A percentile compares a stretch with the other conserved stretches of the same genome.
phyloP scores from a whole-genome alignment of 805 yeast species.

The Saccharomycopsis guyanensis region DNA sequence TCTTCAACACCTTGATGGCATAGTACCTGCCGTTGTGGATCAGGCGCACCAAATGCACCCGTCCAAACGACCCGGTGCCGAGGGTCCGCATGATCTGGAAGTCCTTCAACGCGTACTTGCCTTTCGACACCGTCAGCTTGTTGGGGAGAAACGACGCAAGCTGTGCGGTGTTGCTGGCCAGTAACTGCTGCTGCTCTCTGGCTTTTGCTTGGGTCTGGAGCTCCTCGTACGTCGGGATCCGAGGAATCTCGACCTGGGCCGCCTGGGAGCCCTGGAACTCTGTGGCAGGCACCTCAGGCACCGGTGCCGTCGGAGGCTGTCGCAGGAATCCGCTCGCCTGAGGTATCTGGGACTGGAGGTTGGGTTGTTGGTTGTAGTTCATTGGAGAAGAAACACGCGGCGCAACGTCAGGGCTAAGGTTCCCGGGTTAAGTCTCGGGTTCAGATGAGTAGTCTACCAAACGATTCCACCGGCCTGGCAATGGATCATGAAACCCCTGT shows the following conservation, averaged over 20 bases:
- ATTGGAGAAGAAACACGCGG: too few relatives aligned
- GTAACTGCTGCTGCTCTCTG: slow-evolving; percentile 17
- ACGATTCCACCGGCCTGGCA: too few relatives aligned
- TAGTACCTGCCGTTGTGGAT: slow-evolving; percentile 87
- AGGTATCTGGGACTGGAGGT: too few relatives aligned
- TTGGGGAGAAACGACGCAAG: slow-evolving; percentile 19
- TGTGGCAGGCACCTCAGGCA: too few relatives aligned
- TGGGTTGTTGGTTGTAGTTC: too few relatives aligned
- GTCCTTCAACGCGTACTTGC: slow-evolving; percentile 75
- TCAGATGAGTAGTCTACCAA: too few relatives aligned
- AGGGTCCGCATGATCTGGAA: slow-evolving; percentile 80
- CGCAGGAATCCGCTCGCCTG: too few relatives aligned
- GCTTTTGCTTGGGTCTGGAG: slow-evolving; percentile 18
- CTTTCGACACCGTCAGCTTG: slow-evolving; percentile 38
- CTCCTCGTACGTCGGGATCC: slow-evolving; percentile 21
- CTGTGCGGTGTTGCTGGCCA: neutral
- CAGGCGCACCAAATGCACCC: slow-evolving; percentile 83
- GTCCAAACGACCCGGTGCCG: slow-evolving; percentile 94
- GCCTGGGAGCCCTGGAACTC: too few relatives aligned
- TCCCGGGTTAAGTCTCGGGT: too few relatives aligned
- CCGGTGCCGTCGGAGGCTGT: too few relatives aligned
- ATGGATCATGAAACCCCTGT: too few relatives aligned
- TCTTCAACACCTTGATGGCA: slow-evolving; percentile 87
- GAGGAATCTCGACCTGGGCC: slow-evolving; percentile 12
- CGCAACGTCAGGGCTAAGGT: too few relatives aligned